phyloP scores from a whole-genome alignment of 2,329 filamentous ascomycete genomes.

The Cercospora citrullina region DNA sequence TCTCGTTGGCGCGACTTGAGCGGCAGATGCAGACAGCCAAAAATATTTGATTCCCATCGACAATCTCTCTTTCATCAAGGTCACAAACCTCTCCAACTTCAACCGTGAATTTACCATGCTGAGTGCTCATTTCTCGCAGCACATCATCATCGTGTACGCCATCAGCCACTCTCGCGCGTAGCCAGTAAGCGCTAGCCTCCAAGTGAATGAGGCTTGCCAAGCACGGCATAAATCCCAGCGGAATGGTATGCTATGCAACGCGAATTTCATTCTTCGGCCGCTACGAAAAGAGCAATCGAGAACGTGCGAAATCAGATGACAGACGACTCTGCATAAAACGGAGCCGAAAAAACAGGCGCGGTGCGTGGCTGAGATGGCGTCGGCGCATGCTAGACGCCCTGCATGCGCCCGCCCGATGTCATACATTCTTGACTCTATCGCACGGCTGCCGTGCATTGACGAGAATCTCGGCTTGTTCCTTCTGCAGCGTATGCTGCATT shows the following conservation, averaged over 20 bases:
- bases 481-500: neutral
- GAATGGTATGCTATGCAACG: neutral
- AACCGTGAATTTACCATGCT: neutral
- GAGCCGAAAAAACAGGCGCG: neutral
- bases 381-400: neutral
- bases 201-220: neutral
- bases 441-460: neutral
- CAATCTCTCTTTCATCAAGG: too few relatives aligned
- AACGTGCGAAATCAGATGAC: neutral
- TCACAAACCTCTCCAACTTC: neutral
- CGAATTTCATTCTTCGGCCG: neutral
- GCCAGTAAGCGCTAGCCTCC: neutral
- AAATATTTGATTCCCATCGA: too few relatives aligned
- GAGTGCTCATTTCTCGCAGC: neutral
- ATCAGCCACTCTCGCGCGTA: neutral
- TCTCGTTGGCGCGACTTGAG: too few relatives aligned
- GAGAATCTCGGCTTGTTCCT: neutral
- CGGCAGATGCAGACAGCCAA: too few relatives aligned
- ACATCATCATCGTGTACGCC: neutral
- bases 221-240: neutral
- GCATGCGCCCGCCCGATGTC: neutral
- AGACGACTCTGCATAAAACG: neutral
- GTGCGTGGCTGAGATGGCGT: neutral
- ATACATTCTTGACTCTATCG: neutral
- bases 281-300: neutral